Evolutionary conservation across 108 stramenopile species (phyloP).

Genomic region (Nannochloropsis granulata): DNA sequence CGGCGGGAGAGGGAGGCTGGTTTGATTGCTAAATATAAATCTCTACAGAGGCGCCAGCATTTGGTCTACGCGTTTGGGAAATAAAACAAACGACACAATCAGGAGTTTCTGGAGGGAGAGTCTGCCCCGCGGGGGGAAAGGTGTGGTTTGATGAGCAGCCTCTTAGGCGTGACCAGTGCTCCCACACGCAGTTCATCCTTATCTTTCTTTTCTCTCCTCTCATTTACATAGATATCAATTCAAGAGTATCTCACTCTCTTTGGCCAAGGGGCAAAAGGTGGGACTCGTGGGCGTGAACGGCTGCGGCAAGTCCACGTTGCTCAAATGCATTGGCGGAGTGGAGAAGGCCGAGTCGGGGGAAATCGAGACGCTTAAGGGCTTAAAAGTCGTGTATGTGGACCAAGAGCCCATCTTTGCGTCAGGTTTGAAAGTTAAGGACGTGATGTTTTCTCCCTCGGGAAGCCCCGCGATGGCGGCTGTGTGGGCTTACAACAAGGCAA

Average conservation of each 20-base stretch:
- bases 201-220: too few species aligned
- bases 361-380: constrained; percentile 7
- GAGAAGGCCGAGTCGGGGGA: constrained; percentile 20
- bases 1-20: not conserved
- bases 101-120: too few species aligned
- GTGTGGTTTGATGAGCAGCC: too few species aligned
- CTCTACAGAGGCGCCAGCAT: too few species aligned
- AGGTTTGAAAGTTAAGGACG: not conserved
- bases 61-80: too few species aligned
- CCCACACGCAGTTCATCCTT: too few species aligned
- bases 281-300: constrained; percentile 36
- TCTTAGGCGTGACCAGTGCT: too few species aligned
- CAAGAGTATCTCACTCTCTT: not conserved
- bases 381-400: constrained; percentile 26
- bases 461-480: not conserved
- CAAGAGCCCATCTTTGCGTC: constrained; percentile 20
- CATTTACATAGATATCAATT: not conserved
- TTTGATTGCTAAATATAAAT: too few species aligned
- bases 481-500: not conserved
- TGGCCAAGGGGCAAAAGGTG: constrained; percentile 25
- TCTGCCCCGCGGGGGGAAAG: too few species aligned
- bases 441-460: not conserved
- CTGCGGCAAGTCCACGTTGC: constrained; percentile 34
- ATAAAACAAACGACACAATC: too few species aligned
- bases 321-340: constrained; percentile 23